phyloP scores from a whole-genome alignment of 352 stramenopile genomes.

The Pythium aquatile region DNA sequence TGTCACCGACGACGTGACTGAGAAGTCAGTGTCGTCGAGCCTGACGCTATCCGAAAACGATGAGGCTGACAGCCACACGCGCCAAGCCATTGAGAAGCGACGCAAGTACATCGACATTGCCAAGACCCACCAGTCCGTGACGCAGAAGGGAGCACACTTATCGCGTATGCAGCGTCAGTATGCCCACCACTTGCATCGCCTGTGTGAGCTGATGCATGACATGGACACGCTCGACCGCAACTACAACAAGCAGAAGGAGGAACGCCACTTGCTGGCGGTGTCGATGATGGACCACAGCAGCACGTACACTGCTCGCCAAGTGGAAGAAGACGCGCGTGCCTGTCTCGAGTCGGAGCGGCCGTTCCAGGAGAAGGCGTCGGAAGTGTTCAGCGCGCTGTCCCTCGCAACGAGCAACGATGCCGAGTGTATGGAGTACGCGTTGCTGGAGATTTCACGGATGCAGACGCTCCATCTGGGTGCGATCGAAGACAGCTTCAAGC shows the following conservation, averaged over 20 bases:
- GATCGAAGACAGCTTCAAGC: constrained; percentile 72
- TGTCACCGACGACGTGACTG: constrained; percentile 10
- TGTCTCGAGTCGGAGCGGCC: constrained; percentile 54
- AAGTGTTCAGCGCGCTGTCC: constrained; percentile 74
- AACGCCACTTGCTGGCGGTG: constrained; percentile 29
- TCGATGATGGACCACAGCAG: constrained; percentile 33
- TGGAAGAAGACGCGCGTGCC: constrained; percentile 51
- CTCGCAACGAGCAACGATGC: constrained; percentile 67
- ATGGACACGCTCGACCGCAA: constrained; percentile 72
- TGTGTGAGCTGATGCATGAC: constrained; percentile 68
- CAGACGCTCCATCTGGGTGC: constrained; percentile 71
- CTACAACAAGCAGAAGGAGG: constrained; percentile 36
- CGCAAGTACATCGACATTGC: constrained; percentile 67
- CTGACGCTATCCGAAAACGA: constrained; percentile 27
- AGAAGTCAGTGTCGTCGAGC: constrained; percentile 59
- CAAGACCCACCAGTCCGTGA: constrained; percentile 54
- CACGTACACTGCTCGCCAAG: constrained; percentile 29
- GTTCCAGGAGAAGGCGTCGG: constrained; percentile 67
- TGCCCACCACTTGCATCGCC: constrained; percentile 59
- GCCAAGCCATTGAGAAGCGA: constrained; percentile 40
- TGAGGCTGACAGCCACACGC: constrained; percentile 9
- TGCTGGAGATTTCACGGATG: constrained; percentile 79
- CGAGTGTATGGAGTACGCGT: constrained; percentile 79
- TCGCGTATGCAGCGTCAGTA: constrained; percentile 60
- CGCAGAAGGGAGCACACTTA: constrained; percentile 63